Conservation (phyloP, 2,329 filamentous ascomycete genomes). For the Lecanicillium sp. region DNA sequence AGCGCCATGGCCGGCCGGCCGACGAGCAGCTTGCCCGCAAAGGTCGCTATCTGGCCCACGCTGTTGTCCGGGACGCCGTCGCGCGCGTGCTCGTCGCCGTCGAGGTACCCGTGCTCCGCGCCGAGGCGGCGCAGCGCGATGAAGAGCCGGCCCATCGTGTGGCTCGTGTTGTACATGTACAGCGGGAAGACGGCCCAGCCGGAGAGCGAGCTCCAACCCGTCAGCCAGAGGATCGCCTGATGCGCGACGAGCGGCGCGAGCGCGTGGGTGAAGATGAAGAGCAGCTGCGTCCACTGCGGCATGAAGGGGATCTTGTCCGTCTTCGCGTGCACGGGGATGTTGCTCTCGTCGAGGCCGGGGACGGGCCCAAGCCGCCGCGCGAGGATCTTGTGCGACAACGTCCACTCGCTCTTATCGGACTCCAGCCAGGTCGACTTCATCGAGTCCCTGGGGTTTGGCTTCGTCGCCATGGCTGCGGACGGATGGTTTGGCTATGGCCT, state of each 20-base stretch:
- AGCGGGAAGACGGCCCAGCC: constrained; percentile 26
- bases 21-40: constrained; percentile 25
- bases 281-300: constrained; percentile 26
- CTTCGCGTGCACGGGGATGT: constrained; percentile 31
- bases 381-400: constrained; percentile 22
- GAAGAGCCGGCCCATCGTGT: constrained; percentile 30
- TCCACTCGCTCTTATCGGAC: constrained; percentile 23
- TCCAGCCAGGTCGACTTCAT: constrained; percentile 32
- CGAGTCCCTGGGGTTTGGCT: constrained; percentile 21
- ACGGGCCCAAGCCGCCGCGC: constrained; percentile 23
- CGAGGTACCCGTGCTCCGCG: constrained; percentile 32
- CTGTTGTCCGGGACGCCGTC: constrained; percentile 34
- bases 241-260: constrained; percentile 29
- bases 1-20: constrained; percentile 26
- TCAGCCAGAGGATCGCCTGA: constrained; percentile 25
- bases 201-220: constrained; percentile 22
- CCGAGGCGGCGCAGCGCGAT: constrained; percentile 30
- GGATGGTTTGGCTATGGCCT: not conserved
- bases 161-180: constrained; percentile 30
- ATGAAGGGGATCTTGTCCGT: constrained; percentile 31
- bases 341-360: constrained; percentile 20
- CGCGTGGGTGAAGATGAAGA: constrained; percentile 31
- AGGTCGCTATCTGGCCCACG: constrained; percentile 24
- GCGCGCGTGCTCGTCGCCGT: constrained; percentile 34
- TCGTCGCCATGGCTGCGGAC: constrained; percentile 6